A percentile compares a stretch with the other conserved stretches of the same genome.
phyloP scores from a whole-genome alignment of 2,329 filamentous ascomycete genomes.

The Botryotinia globosa region DNA sequence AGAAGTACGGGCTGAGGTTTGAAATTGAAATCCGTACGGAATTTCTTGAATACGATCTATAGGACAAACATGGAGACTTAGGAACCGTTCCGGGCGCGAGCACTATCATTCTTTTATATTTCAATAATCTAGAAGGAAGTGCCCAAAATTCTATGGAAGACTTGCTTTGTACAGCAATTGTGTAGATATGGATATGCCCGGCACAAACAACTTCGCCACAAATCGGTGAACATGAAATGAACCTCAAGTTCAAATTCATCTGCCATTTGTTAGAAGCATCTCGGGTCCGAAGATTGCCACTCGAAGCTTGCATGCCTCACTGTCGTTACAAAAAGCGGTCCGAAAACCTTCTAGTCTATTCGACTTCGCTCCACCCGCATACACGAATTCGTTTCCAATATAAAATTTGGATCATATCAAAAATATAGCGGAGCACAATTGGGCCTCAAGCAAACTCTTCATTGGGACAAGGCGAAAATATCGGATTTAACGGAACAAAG shows the following conservation, averaged over 20 bases:
- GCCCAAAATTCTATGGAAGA: neutral
- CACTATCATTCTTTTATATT: neutral
- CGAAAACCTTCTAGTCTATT: neutral
- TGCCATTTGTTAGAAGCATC: neutral
- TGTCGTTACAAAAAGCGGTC: neutral
- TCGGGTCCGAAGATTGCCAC: neutral
- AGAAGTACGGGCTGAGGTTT: constrained; percentile 25
- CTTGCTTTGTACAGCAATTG: neutral
- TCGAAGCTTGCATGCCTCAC: neutral
- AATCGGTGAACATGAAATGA: neutral
- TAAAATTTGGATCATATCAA: neutral
- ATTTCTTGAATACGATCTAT: neutral
- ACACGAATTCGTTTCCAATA: neutral
- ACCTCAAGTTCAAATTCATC: neutral
- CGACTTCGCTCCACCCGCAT: neutral
- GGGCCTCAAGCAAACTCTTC: neutral
- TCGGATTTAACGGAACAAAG: too few relatives aligned
- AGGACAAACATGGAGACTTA: neutral
- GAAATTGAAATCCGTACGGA: neutral
- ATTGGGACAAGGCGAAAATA: neutral
- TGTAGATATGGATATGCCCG: neutral
- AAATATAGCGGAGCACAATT: neutral
- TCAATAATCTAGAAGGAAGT: neutral
- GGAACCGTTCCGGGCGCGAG: too few relatives aligned
- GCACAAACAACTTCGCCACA: neutral